phyloP scores from a whole-genome alignment of 2,329 filamentous ascomycete species.

The Aspergillus tubingensis region DNA sequence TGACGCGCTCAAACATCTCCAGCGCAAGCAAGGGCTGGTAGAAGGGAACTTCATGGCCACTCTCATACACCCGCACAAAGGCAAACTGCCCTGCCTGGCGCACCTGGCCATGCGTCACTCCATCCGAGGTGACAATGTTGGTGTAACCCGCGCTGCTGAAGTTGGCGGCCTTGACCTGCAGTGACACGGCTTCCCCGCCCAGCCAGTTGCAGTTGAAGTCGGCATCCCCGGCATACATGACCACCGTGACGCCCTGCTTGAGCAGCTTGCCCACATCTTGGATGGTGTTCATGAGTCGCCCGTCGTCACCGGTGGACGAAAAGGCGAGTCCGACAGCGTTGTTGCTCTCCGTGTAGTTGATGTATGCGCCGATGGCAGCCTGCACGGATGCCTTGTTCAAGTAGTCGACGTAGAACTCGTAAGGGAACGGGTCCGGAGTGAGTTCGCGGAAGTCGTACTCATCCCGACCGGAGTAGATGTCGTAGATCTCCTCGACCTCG shows the following conservation, averaged over 20 bases:
- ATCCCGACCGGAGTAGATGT: conserved; percentile 8
- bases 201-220: conserved; percentile 16
- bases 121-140: conserved; percentile 9
- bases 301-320: conserved; percentile 11
- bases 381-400: conserved; percentile 6
- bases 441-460: conserved; percentile 12
- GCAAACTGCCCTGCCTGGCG: conserved; percentile 10
- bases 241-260: conserved; percentile 6
- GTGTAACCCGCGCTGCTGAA: conserved; percentile 9
- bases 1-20: conserved; percentile 8
- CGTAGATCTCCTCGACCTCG: conserved; percentile 6
- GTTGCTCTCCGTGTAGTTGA: conserved; percentile 11
- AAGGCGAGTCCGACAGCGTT: conserved; percentile 9
- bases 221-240: conserved; percentile 10
- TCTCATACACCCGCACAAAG: conserved; percentile 10
- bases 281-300: conserved; percentile 8
- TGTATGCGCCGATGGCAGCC: conserved; percentile 7
- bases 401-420: conserved; percentile 12
- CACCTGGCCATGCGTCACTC: conserved; percentile 8
- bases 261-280: conserved; percentile 5
- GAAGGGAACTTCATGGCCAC: conserved; percentile 13
- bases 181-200: conserved; percentile 7
- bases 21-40: conserved; percentile 9
- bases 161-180: not conserved
- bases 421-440: conserved; percentile 10